These are phyloP conservation scores for Septoria linicola DNA, from an alignment of 2,329 filamentous ascomycete genomes.

Conservation along the genomic window DNA sequence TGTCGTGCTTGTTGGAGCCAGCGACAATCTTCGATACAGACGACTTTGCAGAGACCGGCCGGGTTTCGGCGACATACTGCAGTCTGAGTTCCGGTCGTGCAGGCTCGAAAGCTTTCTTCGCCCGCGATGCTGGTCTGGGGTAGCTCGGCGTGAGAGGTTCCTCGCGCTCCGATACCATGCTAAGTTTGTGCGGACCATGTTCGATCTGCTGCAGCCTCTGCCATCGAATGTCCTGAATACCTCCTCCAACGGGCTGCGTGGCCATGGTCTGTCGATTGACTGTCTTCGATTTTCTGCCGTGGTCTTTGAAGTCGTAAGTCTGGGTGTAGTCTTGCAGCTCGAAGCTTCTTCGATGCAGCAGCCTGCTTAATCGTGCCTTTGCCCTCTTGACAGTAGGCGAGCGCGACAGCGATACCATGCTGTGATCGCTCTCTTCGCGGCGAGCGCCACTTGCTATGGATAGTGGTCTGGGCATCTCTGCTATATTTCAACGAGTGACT, in stretches of 20 bases:
- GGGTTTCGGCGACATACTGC: no score
- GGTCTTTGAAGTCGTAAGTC: neutral
- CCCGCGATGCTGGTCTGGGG: neutral
- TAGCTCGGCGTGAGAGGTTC: slow-evolving; percentile 1
- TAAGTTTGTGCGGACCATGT: slow-evolving; percentile 11
- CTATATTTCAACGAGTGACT: no score
- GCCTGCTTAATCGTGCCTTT: slow-evolving; percentile 5
- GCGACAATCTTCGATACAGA: neutral
- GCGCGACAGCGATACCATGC: neutral
- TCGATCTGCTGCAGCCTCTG: neutral
- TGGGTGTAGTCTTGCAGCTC: neutral
- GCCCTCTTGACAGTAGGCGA: slow-evolving; percentile 7
- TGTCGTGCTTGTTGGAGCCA: slow-evolving; percentile 6
- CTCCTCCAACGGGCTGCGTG: slow-evolving; percentile 2
- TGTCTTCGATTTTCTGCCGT: slow-evolving; percentile 1
- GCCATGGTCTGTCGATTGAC: slow-evolving; percentile 6
- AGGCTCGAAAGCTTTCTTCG: neutral
- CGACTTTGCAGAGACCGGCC: slow-evolving; percentile 8
- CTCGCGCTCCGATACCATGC: slow-evolving; percentile 11
- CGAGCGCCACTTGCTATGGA: neutral
- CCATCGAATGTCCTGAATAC: slow-evolving; percentile 6
- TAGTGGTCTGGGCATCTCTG: slow-evolving; percentile 10
- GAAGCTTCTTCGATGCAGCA: slow-evolving; percentile 9
- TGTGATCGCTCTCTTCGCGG: neutral
- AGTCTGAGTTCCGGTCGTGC: no score